Evolutionary conservation across 2,329 filamentous ascomycete species (phyloP).

Genomic region (Mariannaea sp.): DNA sequence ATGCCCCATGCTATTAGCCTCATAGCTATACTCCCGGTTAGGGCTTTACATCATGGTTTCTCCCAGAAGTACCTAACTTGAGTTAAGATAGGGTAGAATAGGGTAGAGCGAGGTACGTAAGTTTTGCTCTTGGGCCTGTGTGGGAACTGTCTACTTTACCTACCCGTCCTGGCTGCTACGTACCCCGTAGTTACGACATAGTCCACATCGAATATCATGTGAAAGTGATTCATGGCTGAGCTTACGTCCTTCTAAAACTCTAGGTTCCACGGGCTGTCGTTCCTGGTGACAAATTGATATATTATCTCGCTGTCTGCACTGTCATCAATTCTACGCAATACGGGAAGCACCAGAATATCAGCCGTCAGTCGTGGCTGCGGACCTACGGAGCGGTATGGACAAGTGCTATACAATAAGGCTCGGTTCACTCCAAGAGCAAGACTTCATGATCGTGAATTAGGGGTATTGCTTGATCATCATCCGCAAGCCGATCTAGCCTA

Average conservation of each 20-base stretch:
- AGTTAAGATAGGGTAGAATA: too few species aligned
- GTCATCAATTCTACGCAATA: slow-evolving; percentile 2
- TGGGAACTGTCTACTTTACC: too few species aligned
- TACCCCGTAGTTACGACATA: too few species aligned
- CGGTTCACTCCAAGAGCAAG: not conserved
- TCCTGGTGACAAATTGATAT: slow-evolving; percentile 1
- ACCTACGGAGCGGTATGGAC: too few species aligned
- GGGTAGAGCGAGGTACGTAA: too few species aligned
- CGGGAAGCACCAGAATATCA: not conserved
- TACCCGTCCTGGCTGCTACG: too few species aligned
- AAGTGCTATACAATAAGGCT: slow-evolving; percentile 2
- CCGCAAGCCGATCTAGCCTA: slow-evolving; percentile 5
- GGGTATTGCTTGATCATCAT: slow-evolving; percentile 4
- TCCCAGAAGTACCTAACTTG: too few species aligned
- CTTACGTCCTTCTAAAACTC: too few species aligned
- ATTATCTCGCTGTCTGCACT: slow-evolving; percentile 4
- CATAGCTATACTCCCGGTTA: not conserved
- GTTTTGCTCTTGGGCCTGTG: too few species aligned
- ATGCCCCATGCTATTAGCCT: too few species aligned
- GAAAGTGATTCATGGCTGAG: too few species aligned
- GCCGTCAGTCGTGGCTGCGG: not conserved
- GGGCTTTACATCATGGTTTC: not conserved
- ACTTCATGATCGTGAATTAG: slow-evolving; percentile 10
- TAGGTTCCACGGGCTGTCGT: not conserved
- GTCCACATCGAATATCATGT: too few species aligned